These are phyloP conservation scores for Kazachstania kunashirensis DNA, from an alignment of 805 yeast species.

Conservation along the genomic window DNA sequence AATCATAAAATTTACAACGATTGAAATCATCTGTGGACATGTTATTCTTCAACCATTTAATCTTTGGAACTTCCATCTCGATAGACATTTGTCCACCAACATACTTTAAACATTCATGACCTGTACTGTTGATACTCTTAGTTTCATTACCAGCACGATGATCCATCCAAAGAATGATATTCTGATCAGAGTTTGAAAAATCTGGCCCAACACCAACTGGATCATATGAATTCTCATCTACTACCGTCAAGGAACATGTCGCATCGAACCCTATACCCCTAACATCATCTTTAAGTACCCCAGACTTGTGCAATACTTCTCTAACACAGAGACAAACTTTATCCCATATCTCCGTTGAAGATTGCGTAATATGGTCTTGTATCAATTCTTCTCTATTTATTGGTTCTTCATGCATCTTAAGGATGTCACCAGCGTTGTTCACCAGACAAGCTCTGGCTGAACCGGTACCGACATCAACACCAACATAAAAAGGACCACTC, in stretches of 20 bases:
- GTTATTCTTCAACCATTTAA: slow-evolving; percentile 88
- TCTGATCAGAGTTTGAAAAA: slow-evolving; percentile 59
- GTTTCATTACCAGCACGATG: slow-evolving; percentile 87
- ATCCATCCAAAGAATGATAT: slow-evolving; percentile 96
- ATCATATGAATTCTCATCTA: slow-evolving; percentile 50
- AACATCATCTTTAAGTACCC: slow-evolving; percentile 55
- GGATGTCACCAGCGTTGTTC: slow-evolving; percentile 71
- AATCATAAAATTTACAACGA: slow-evolving; percentile 73
- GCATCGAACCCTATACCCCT: slow-evolving; percentile 95
- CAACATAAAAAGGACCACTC: slow-evolving; percentile 45
- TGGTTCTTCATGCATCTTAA: slow-evolving; percentile 69
- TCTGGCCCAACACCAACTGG: slow-evolving; percentile 93
- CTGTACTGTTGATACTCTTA: slow-evolving; percentile 65
- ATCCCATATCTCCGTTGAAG: slow-evolving; percentile 86
- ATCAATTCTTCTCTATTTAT: slow-evolving; percentile 68
- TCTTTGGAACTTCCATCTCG: slow-evolving; percentile 97
- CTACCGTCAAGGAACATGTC: slow-evolving; percentile 86
- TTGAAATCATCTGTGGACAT: slow-evolving; percentile 53
- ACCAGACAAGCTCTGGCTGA: slow-evolving; percentile 92
- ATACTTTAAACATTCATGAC: slow-evolving; percentile 70
- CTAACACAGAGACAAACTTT: slow-evolving; percentile 76
- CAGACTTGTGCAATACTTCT: slow-evolving; percentile 63
- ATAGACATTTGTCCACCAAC: slow-evolving; percentile 98
- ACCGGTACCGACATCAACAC: slow-evolving; percentile 96
- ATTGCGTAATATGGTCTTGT: slow-evolving; percentile 72